Conservation (phyloP, 805 yeast species). For the Candida chauliodis region DNA sequence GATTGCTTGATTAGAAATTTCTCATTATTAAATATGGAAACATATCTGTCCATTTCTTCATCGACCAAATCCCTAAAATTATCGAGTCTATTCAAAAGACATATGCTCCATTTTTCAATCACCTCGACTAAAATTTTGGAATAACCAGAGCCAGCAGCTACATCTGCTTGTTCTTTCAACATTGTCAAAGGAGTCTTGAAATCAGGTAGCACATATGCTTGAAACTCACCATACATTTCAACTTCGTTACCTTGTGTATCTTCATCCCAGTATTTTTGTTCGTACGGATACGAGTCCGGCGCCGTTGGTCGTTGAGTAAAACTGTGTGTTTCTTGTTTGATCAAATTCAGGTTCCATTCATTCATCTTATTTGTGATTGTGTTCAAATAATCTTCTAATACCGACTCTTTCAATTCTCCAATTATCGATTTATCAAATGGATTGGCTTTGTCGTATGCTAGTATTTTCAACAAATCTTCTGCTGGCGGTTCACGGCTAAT, state of each 20-base stretch:
- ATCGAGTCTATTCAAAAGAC: conserved; percentile 58
- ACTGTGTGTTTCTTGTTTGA: conserved; percentile 59
- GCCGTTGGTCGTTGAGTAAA: conserved; percentile 66
- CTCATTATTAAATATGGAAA: conserved; percentile 40
- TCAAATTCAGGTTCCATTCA: conserved; percentile 79
- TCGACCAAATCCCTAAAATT: conserved; percentile 58
- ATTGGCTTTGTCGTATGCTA: conserved; percentile 57
- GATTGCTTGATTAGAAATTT: conserved; percentile 41
- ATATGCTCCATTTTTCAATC: conserved; percentile 61
- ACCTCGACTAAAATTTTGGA: conserved; percentile 78
- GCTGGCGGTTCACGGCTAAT: conserved; percentile 79
- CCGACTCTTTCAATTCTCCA: conserved; percentile 67
- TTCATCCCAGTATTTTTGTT: conserved; percentile 37
- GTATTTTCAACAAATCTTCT: conserved; percentile 62
- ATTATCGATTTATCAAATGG: conserved; percentile 49
- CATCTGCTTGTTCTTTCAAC: conserved; percentile 86
- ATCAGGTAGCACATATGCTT: conserved; percentile 64
- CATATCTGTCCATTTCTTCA: conserved; percentile 37
- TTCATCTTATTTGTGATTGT: conserved; percentile 69
- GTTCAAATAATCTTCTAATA: conserved; percentile 74
- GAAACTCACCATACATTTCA: conserved; percentile 35
- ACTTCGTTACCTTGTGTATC: conserved; percentile 33
- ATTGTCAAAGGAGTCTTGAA: conserved; percentile 75
- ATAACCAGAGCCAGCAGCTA: conserved; percentile 80
- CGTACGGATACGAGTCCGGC: conserved; percentile 69